Base-by-base conservation (phyloP, 768 basidiomycete species). In the Termitomyces bulborhizus region DNA sequence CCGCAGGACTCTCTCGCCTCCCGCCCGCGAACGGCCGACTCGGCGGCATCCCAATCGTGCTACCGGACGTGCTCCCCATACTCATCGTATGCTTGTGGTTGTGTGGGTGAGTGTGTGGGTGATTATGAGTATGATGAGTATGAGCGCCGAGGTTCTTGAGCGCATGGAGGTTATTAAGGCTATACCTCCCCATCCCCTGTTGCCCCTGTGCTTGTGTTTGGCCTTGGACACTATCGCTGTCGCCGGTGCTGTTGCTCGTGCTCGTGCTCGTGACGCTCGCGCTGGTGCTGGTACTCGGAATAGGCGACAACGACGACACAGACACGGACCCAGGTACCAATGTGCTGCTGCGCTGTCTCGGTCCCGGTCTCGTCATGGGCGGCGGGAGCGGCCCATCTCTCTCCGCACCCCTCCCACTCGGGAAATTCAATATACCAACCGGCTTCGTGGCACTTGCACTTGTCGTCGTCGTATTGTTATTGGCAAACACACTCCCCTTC, bases 1-100 rank as follows among this genome's bases (percentile, higher is more conserved):
- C 55, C 4, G 86, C 86, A 12, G 90, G 90, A 63, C 88, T 90
- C 56, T 86, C 79, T 12, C 85, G 73, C 29, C 73, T 65, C 47
- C 63, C 70, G 36, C 69, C 70, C 41, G 70, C 82, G 65, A 90
- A 90, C 6, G 88, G 88, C 57, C 79, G 80, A 7, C 67, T 70
- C 4, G 77, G 74, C 59, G 65, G 55, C 15, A 68, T 21, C 21
- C 21, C 63, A 6, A 66, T 57, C 47, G 41, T 42, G 37, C 37
- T 52, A 12, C 50, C 24, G 9, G 36, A 31, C 51, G 41, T 16
- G 7, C 39, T 32, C 5, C 37, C 51, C 31, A 31, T 9, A 18
- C 27, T 9, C 29, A 24, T 21, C 4, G 16, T 50, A 24, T 26
- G 37, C 2, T 37, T 39, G 8, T 16, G 24, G 68, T 62, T 24